Percentiles rank a stretch among this genome's conserved stretches.
Conservation (phyloP, 352 stramenopile genomes). For the Pythium myriotylum region DNA sequence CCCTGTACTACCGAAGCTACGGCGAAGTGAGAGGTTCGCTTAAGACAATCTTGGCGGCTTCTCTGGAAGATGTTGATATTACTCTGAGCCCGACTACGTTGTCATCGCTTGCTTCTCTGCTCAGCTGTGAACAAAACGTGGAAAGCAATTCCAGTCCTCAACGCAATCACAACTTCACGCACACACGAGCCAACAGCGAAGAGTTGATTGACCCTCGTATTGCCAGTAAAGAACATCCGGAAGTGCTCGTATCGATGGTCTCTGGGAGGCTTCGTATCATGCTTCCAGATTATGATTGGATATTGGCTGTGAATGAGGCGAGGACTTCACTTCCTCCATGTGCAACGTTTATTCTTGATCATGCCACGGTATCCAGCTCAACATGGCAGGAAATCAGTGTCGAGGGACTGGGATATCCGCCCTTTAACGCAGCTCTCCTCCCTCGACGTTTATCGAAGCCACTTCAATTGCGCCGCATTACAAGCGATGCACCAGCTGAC, state of each 20-base stretch:
- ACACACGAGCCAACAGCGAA: not conserved
- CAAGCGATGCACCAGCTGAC: constrained; percentile 35
- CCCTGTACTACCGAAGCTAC: constrained; percentile 21
- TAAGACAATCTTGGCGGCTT: constrained; percentile 11
- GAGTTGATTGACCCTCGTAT: not conserved
- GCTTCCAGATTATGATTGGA: constrained; percentile 44
- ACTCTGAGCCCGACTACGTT: constrained; percentile 18
- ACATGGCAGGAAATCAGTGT: constrained; percentile 58
- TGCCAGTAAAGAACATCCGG: not conserved
- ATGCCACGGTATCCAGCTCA: constrained; percentile 42
- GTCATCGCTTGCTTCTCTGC: not conserved
- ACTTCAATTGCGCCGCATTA: constrained; percentile 45
- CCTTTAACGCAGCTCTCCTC: constrained; percentile 72
- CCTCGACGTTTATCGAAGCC: constrained; percentile 49
- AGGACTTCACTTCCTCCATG: constrained; percentile 23
- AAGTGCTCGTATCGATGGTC: constrained; percentile 27
- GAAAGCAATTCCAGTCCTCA: no score
- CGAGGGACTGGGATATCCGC: constrained; percentile 73
- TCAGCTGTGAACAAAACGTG: constrained; percentile 3
- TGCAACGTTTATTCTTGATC: constrained; percentile 54
- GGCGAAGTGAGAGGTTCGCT: constrained; percentile 2
- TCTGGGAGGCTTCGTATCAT: constrained; percentile 57
- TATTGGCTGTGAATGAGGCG: constrained; percentile 7
- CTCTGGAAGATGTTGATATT: constrained; percentile 23
- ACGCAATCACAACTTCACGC: not conserved